Evolutionary conservation across 768 basidiomycete species (phyloP).

Genomic region (Mycena crocata): DNA sequence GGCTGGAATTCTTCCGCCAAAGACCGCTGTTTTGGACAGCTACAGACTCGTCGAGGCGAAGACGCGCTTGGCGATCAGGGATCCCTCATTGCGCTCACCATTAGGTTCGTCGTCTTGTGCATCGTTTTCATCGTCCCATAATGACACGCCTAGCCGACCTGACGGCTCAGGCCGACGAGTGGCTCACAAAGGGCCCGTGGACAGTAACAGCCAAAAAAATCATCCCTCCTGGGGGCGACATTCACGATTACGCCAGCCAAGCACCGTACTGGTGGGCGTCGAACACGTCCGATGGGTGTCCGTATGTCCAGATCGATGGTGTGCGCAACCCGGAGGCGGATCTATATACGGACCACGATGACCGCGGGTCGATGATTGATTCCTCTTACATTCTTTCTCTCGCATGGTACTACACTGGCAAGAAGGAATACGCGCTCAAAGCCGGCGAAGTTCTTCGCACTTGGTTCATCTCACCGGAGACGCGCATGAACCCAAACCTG

Average conservation of each 20-base stretch:
- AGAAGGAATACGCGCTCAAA: constrained; percentile 3
- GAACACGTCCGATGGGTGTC: constrained; percentile 4
- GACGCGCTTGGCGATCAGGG: too few relatives aligned
- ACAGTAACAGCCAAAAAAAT: constrained; percentile 3
- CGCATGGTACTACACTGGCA: constrained; percentile 10
- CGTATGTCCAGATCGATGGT: background rate
- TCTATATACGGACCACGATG: constrained; percentile 11
- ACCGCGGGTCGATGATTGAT: background rate
- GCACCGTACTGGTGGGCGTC: constrained; percentile 2
- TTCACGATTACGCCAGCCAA: constrained; percentile 3
- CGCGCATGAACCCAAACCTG: constrained; percentile 2
- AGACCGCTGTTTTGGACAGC: too few relatives aligned
- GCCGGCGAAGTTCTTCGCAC: background rate
- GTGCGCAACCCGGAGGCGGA: constrained; percentile 3
- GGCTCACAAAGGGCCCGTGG: constrained; percentile 14
- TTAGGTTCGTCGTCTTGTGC: too few relatives aligned
- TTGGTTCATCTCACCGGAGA: constrained; percentile 7
- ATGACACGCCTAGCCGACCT: too few relatives aligned
- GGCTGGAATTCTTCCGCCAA: too few relatives aligned
- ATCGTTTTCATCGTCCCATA: too few relatives aligned
- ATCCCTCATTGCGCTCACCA: too few relatives aligned
- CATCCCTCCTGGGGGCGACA: background rate
- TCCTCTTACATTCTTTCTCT: constrained; percentile 6
- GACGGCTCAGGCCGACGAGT: too few relatives aligned
- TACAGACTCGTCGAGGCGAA: too few relatives aligned